Evolutionary conservation across 1,139 yeast genomes (phyloP).

Genomic region (Yamadazyma atmosphaerica): DNA sequence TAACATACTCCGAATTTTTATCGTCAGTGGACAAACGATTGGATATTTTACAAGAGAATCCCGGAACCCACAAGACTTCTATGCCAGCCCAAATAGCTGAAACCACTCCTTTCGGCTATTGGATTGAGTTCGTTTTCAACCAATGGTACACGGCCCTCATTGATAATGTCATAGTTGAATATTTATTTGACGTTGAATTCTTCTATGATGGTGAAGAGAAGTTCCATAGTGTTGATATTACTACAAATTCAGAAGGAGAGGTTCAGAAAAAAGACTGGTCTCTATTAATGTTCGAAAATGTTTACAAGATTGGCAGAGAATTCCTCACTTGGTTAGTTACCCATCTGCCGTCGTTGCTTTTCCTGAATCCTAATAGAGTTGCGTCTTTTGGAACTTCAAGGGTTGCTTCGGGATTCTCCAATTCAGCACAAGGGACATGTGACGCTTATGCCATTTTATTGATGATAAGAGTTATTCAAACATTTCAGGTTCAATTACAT

Average conservation of each 20-base stretch:
- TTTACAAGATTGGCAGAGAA: slow-evolving; percentile 43
- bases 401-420: slow-evolving; percentile 18
- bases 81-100: slow-evolving; percentile 88
- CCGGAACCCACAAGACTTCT: slow-evolving; percentile 52
- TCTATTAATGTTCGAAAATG: slow-evolving; percentile 53
- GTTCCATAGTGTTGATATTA: slow-evolving; percentile 20
- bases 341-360: slow-evolving; percentile 24
- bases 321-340: slow-evolving; percentile 40
- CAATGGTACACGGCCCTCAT: slow-evolving; percentile 72
- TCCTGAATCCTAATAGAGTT: slow-evolving; percentile 20
- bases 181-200: slow-evolving; percentile 69
- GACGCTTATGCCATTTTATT: slow-evolving; percentile 81
- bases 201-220: slow-evolving; percentile 55
- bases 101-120: slow-evolving; percentile 61
- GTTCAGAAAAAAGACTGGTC: slow-evolving; percentile 43
- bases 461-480: slow-evolving; percentile 72
- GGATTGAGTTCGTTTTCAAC: slow-evolving; percentile 72
- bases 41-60: slow-evolving; percentile 38
- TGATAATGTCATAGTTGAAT: slow-evolving; percentile 80
- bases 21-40: slow-evolving; percentile 58
- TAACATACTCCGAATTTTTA: slow-evolving; percentile 47
- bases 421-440: slow-evolving; percentile 36
- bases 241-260: slow-evolving; percentile 8
- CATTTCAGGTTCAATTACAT: slow-evolving; percentile 61
- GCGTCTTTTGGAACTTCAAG: slow-evolving; percentile 20